Evolutionary conservation across 805 yeast species (phyloP), one percentile per base, ranked within the genome.

Genomic region (Metschnikowia colocasiae): DNA sequence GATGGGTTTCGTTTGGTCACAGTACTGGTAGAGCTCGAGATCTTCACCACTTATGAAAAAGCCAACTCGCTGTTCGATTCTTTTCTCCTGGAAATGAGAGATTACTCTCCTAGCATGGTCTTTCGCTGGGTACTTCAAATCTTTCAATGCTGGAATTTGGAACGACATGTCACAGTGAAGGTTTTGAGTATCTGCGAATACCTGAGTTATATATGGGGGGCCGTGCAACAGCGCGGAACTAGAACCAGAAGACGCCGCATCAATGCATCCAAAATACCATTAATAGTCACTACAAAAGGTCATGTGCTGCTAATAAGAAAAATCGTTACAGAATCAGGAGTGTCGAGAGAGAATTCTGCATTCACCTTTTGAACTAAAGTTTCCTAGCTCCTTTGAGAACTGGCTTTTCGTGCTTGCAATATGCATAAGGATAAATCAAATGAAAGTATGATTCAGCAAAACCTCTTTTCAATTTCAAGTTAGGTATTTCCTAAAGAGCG

Each of bases 61-160:
- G 5, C 77, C 60, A 6, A 45, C 46, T 31, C 31, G n/a, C 61
- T 46, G 57, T 48, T 50, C 53, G 60, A 20, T 57, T 52, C 45
- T 59, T 48, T 45, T 59, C 39, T 46, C 47, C 26, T 61, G 54
- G 40, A 68, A 74, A 53, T 71, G 77, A 31, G 61, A 50, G 54
- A 69, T 67, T 15, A 81, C 87, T 32, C 67, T 78, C 40, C 65
- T 51, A 33, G 90, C 89, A 63, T 91, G 98, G 18, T 67, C 70
- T 55, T 83, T 88, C 10, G 97, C 92, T 10, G 97, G 97, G 61
- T 91, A 91, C 58, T 85, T 85, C 20, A 18, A 23, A 4, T 41
- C 46, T n/a, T 30, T 19, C 20, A 43, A 26, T 8, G 42, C 45
- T 33, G 47, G 38, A 37, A 46, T 19, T 26, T 23, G 26, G 16